phyloP scores from a whole-genome alignment of 768 basidiomycete species.

The Suillus americanus region DNA sequence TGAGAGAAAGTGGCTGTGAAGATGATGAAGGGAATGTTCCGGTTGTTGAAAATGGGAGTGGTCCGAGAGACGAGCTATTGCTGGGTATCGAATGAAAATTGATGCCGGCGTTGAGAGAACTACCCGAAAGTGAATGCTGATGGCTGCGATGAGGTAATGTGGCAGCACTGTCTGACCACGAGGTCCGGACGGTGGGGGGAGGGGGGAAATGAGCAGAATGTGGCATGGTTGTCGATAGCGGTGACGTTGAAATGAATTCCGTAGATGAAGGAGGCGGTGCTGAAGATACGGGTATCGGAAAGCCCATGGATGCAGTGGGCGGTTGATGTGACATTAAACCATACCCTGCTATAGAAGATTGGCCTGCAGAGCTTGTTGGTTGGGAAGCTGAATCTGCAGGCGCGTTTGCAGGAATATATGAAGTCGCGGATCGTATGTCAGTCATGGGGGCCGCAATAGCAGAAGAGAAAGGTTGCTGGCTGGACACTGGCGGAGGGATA shows the following conservation, averaged over 20 bases:
- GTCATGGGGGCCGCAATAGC: constrained; percentile 24
- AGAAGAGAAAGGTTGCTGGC: constrained; percentile 25
- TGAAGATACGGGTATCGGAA: constrained; percentile 22
- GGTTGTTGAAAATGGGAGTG: constrained; percentile 29
- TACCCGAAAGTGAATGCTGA: constrained; percentile 31
- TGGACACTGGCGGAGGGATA: constrained; percentile 20
- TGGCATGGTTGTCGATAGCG: constrained; percentile 19
- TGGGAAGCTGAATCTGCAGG: constrained; percentile 30
- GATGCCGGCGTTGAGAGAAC: constrained; percentile 24
- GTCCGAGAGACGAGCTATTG: constrained; percentile 27
- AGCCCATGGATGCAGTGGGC: constrained; percentile 16
- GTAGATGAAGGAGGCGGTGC: constrained; percentile 16
- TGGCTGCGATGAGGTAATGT: constrained; percentile 29
- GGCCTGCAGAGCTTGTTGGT: constrained; percentile 32
- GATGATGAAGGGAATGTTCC: constrained; percentile 31
- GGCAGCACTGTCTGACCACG: constrained; percentile 31
- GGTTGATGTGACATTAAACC: constrained; percentile 22
- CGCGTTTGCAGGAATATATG: constrained; percentile 28
- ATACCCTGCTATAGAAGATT: constrained; percentile 23
- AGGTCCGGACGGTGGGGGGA: constrained; percentile 21
- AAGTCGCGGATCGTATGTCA: constrained; percentile 19
- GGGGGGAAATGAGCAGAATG: constrained; percentile 26
- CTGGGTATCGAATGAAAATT: constrained; percentile 35
- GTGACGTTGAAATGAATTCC: constrained; percentile 24
- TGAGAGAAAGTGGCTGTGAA: constrained; percentile 23